A percentile compares a stretch with the other conserved stretches of the same genome.
Evolutionary conservation across 305 asterid species (phyloP).

Genomic region (Fraxinus angustifolia): DNA sequence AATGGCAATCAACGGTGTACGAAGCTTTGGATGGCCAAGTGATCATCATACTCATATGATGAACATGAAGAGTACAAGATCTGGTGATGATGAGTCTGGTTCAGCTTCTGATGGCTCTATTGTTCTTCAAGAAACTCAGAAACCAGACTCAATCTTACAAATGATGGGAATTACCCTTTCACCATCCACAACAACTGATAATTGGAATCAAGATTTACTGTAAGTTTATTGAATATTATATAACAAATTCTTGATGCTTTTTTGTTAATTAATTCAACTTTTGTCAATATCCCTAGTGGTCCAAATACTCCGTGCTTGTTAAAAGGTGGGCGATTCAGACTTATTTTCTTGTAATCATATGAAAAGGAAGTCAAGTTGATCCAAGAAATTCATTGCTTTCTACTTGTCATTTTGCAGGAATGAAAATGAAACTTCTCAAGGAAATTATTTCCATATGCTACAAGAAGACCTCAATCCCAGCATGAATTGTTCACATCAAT

Average conservation of each 20-base stretch:
- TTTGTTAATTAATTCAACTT: not conserved
- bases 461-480: slow-evolving; percentile 28
- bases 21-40: slow-evolving; percentile 28
- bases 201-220: slow-evolving; percentile 39
- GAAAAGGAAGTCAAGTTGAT: slow-evolving; percentile 27
- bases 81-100: slow-evolving; percentile 28
- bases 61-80: slow-evolving; percentile 17
- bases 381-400: slow-evolving; percentile 19
- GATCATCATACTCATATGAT: slow-evolving; percentile 4
- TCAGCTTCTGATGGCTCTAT: slow-evolving; percentile 29
- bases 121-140: slow-evolving; percentile 19
- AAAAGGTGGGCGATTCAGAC: slow-evolving; percentile 31
- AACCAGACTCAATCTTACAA: not conserved
- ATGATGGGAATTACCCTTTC: not conserved
- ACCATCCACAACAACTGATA: not conserved
- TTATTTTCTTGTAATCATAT: slow-evolving; percentile 26
- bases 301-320: slow-evolving; percentile 17
- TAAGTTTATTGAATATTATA: slow-evolving; percentile 21
- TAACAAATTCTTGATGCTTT: not conserved
- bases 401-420: slow-evolving; percentile 40
- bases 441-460: slow-evolving; percentile 27
- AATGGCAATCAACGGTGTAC: slow-evolving; percentile 24
- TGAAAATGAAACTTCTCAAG: slow-evolving; percentile 32
- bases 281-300: slow-evolving; percentile 2
- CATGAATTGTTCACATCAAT: slow-evolving; percentile 24